A percentile compares a stretch with the other conserved stretches of the same genome.
Evolutionary conservation across 2,329 filamentous ascomycete genomes (phyloP).

Genomic region (Celoporthe dispersa): DNA sequence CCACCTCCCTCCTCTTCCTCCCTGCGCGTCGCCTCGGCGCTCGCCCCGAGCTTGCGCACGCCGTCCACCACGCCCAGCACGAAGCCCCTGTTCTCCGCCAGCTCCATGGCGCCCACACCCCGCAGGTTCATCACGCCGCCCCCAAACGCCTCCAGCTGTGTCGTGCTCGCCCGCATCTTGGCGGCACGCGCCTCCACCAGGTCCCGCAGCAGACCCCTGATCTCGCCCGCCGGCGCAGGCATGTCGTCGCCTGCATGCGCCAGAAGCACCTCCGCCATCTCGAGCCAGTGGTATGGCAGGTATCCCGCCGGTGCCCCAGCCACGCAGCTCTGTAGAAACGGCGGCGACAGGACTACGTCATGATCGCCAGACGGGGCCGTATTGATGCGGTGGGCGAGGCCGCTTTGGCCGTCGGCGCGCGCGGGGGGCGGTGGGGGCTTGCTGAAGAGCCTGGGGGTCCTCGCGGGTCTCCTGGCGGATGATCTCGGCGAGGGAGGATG

Average conservation of each 20-base stretch:
- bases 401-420: constrained; percentile 49
- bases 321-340: constrained; percentile 79
- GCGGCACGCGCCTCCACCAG: constrained; percentile 86
- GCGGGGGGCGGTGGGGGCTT: constrained; percentile 72
- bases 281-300: constrained; percentile 94
- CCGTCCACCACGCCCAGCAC: constrained; percentile 86
- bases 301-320: constrained; percentile 68
- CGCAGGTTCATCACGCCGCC: constrained; percentile 70
- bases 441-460: constrained; percentile 73
- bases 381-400: constrained; percentile 45
- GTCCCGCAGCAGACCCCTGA: constrained; percentile 77
- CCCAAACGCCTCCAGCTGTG: constrained; percentile 70
- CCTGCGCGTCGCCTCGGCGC: constrained; percentile 74
- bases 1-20: constrained; percentile 75
- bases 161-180: constrained; percentile 80
- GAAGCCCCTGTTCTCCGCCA: constrained; percentile 84
- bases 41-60: constrained; percentile 80
- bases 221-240: constrained; percentile 67
- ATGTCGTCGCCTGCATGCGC: constrained; percentile 86
- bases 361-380: constrained; percentile 23
- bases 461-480: constrained; percentile 79
- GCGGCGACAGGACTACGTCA: constrained; percentile 60
- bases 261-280: constrained; percentile 84
- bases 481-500: constrained; percentile 74
- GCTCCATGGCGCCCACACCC: constrained; percentile 91